Base-by-base conservation (phyloP, 2,329 filamentous ascomycete genomes). In the Exophiala viscosa region DNA sequence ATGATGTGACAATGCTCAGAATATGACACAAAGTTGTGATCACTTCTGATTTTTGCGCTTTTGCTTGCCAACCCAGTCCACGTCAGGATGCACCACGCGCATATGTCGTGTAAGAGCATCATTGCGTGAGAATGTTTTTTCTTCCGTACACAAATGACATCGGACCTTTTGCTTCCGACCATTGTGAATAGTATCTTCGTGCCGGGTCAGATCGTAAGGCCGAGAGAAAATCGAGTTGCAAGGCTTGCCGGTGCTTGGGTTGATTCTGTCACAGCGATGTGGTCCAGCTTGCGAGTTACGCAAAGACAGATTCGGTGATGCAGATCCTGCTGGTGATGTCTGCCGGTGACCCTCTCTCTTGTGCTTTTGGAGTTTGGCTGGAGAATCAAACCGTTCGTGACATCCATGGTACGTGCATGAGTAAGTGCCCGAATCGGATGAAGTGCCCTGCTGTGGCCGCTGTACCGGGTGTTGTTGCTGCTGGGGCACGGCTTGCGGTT, bases 141-240 rank as follows among this genome's bases (percentile, higher is more conserved):
- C 92, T 64, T 97, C 91, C 1, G 88, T 90, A 72, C 93, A 99
- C 43, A 96, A 74, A 58, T 91, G 85, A 71, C 93, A 99, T 40
- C 90, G 85, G 6, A 96, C 90, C 76, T 97, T 97, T 69, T 91
- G 85, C 77, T 96, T 96, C 64, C 88, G 84, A 1, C 85, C 86
- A 64, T 96, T 96, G 79, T 97, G 93, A 60, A 97, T 97, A 0
- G 93, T 97, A 61, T 96, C 92, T 69, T 99, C 93, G 67, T 99
- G 93, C 17, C 93, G 81, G 0, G 93, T 99, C 47, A 99, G 79
- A 70, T 99, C 93, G 76, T 99, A 99, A 1, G 93, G 93, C 15
- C 93, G 80, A 1, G 92, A 96, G 71, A 99, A 97, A 48, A 96
- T 79, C 0, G 90, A 95, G 68, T 89, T 92, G 79, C 93, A 97